Percentiles rank a stretch among this genome's conserved stretches.
phyloP scores from a whole-genome alignment of 306 rosid genomes.

The Pyrus communis region DNA sequence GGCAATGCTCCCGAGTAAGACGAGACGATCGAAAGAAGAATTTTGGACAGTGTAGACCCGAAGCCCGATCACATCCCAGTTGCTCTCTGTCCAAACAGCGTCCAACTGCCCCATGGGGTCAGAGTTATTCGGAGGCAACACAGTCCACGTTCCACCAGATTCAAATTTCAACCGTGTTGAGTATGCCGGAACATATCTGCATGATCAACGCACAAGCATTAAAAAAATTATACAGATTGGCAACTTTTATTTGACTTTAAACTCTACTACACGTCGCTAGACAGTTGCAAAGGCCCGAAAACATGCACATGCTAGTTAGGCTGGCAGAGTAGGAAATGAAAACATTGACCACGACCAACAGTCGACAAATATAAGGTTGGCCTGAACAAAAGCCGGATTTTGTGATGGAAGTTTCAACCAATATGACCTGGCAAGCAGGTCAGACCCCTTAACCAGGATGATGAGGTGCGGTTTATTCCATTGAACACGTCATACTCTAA shows the following conservation, averaged over 20 bases:
- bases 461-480: not conserved
- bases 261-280: not conserved
- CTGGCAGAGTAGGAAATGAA: not conserved
- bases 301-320: not conserved
- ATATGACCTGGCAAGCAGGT: not conserved
- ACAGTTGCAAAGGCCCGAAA: not conserved
- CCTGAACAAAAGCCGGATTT: not conserved
- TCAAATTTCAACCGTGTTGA: constrained; percentile 66
- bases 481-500: not conserved
- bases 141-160: constrained; percentile 35
- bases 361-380: not conserved
- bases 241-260: not conserved
- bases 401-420: not conserved
- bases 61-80: constrained; percentile 74
- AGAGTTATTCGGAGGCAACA: constrained; percentile 58
- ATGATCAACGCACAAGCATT: constrained; percentile 14
- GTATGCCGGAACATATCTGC: constrained; percentile 92
- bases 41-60: constrained; percentile 61
- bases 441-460: not conserved
- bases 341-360: no score
- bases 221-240: no score
- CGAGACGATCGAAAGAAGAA: constrained; percentile 49
- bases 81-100: constrained; percentile 92
- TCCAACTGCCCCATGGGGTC: constrained; percentile 67
- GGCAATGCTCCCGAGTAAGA: constrained; percentile 60